A percentile compares a stretch with the other conserved stretches of the same genome.
Conservation (phyloP, 73 alveolate species). For the Breviolum minutum region DNA sequence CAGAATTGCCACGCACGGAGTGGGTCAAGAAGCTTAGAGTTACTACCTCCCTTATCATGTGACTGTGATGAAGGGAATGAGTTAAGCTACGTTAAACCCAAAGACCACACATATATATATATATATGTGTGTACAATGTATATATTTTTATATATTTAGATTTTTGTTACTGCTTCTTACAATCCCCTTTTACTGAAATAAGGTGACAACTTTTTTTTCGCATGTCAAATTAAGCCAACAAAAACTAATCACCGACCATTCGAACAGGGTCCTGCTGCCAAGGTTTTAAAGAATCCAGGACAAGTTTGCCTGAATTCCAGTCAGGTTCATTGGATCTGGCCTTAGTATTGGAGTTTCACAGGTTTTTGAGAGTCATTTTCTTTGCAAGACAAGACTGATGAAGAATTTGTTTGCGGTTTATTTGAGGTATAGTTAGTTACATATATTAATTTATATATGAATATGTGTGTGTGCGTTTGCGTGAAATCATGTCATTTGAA, state of each 20-base stretch:
- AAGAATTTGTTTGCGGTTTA: not conserved
- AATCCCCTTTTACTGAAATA: too few species aligned
- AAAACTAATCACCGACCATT: not conserved
- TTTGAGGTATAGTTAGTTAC: not conserved
- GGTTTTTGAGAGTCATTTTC: not conserved
- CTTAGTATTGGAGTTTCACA: not conserved
- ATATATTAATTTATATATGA: too few species aligned
- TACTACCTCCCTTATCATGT: not conserved
- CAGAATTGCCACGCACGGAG: conserved; percentile 71
- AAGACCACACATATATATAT: too few species aligned
- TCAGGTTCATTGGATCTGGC: conserved; percentile 98
- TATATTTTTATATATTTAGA: too few species aligned
- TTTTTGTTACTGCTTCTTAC: too few species aligned
- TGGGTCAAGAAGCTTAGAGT: not conserved
- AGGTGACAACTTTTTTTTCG: too few species aligned
- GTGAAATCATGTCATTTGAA: too few species aligned
- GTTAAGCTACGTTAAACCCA: too few species aligned
- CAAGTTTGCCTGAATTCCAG: conserved; percentile 98
- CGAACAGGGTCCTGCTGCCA: too few species aligned
- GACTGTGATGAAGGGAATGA: not conserved
- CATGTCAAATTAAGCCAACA: not conserved
- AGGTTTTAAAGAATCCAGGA: conserved; percentile 86
- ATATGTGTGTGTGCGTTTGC: too few species aligned
- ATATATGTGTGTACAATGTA: too few species aligned
- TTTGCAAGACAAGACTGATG: not conserved